Base-by-base conservation (phyloP, 139 green algal genomes). In the Chlorella vulgaris region DNA sequence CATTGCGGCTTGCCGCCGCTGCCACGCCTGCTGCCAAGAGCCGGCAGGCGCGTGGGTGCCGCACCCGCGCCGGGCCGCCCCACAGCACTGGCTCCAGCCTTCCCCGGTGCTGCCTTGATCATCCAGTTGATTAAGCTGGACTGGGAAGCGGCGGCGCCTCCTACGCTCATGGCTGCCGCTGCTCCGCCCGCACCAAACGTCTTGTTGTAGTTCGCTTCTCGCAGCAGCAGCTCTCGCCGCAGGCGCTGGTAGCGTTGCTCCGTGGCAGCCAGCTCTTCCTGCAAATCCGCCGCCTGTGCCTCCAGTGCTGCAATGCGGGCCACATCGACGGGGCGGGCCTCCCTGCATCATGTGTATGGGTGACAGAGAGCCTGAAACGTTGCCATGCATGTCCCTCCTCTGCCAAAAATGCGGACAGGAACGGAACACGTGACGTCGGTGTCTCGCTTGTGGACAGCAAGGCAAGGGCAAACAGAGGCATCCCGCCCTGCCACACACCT, bases 271-370 rank as follows among this genome's bases (percentile, higher is more conserved):
- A 78, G 47, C 71, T 78, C 47, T 22, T 65, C 29, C 51, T 65
- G 50, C 4, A 78, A 47, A 3, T 19, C 31, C 10, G 33, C 22
- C 71, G 65, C 71, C 51, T 78, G 71, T 7, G 10, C 10, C 33
- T 78, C 71, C 47, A 78, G 71, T 51, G 53, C n/a, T 15, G 71
- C 71, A 15, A 78, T 78, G 35, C 47, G 6, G 31, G 71, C 71
- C 50, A 78, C 31, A 47, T 78, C 71, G 26, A 47, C 50, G 3
- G 71, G 71, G 1, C 71, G 71, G 6, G 71, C 31, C 71, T 78
- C 71, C 71, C 71, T 78, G 71, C 2, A 24, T n/a, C n/a, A n/a
- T n/a, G n/a, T n/a, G n/a, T n/a, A n/a, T n/a, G n/a, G n/a, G n/a
- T n/a, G n/a, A n/a, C n/a, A n/a, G n/a, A n/a, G n/a, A n/a, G n/a